These are phyloP conservation scores for Beauveria australis DNA, from an alignment of 2,329 filamentous ascomycete genomes.

Conservation along the genomic window DNA sequence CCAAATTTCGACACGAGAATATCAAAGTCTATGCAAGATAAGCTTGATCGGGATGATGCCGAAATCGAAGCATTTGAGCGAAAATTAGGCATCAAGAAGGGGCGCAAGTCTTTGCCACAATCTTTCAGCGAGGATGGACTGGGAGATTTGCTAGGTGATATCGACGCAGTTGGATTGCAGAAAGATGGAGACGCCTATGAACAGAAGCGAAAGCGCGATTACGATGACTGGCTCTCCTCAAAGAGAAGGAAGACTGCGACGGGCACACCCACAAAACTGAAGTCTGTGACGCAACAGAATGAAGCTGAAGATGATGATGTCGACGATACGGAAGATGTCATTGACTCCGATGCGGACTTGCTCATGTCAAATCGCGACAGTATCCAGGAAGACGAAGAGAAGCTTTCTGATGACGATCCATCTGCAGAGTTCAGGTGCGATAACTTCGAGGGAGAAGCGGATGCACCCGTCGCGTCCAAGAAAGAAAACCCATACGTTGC, in stretches of 20 bases:
- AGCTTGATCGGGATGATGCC: constrained; percentile 71
- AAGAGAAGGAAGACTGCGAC: constrained; percentile 39
- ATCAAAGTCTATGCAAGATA: constrained; percentile 43
- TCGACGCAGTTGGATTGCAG: constrained; percentile 40
- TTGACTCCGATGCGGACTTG: constrained; percentile 26
- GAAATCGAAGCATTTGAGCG: constrained; percentile 84
- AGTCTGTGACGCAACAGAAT: constrained; percentile 21
- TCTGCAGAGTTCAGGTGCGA: constrained; percentile 34
- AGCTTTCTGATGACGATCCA: constrained; percentile 20
- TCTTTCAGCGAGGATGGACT: constrained; percentile 76
- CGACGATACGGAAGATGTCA: constrained; percentile 19
- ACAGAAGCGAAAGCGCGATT: constrained; percentile 52
- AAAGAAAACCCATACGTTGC: constrained; percentile 87
- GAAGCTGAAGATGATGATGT: constrained; percentile 21
- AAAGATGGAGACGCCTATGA: constrained; percentile 46
- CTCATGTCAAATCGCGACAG: constrained; percentile 26
- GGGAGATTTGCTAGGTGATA: constrained; percentile 64
- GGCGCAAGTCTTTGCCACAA: constrained; percentile 64
- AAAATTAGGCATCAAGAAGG: constrained; percentile 72
- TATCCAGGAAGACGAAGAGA: constrained; percentile 8
- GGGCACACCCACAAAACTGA: constrained; percentile 18
- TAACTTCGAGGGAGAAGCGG: constrained; percentile 24
- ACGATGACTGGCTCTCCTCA: constrained; percentile 51
- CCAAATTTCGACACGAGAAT: constrained; percentile 20
- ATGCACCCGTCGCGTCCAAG: constrained; percentile 31